A percentile compares a stretch with the other conserved stretches of the same genome.
phyloP scores from a whole-genome alignment of 257 asterid genomes.

The Rhazya stricta region DNA sequence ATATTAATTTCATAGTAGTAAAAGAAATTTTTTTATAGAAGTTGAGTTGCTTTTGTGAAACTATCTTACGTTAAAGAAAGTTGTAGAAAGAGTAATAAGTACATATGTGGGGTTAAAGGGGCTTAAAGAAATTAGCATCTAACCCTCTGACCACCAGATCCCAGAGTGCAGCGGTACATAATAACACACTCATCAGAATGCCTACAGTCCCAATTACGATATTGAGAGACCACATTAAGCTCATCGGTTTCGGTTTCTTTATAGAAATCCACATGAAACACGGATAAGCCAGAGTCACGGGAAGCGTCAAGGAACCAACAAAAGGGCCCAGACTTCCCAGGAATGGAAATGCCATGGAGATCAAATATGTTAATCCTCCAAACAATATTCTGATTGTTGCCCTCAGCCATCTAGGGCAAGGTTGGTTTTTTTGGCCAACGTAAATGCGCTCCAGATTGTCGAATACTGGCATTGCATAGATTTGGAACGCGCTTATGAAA shows the following conservation, averaged over 20 bases:
- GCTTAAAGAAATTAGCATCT: conserved; percentile 66
- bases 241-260: conserved; percentile 34
- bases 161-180: conserved; percentile 45
- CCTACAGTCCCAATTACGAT: conserved; percentile 46
- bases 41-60: no score
- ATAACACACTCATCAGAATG: conserved; percentile 21
- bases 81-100: no score
- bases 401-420: conserved; percentile 56
- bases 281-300: conserved; percentile 54
- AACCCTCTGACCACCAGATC: conserved; percentile 37
- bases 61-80: no score
- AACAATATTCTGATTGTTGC: conserved; percentile 36
- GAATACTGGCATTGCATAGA: conserved; percentile 58
- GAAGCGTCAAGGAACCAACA: conserved; percentile 50
- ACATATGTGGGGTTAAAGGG: conserved; percentile 14
- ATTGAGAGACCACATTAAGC: conserved; percentile 47
- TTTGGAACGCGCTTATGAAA: conserved; percentile 52
- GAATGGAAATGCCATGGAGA: conserved; percentile 60
- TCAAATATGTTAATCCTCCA: conserved; percentile 51
- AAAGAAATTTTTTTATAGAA: no score
- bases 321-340: conserved; percentile 45
- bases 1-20: no score
- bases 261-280: conserved; percentile 71
- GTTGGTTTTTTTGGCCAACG: conserved; percentile 33
- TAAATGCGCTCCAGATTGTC: conserved; percentile 62